Conservation (phyloP, 2,329 filamentous ascomycete species). For the Chaetomium sp. region DNA sequence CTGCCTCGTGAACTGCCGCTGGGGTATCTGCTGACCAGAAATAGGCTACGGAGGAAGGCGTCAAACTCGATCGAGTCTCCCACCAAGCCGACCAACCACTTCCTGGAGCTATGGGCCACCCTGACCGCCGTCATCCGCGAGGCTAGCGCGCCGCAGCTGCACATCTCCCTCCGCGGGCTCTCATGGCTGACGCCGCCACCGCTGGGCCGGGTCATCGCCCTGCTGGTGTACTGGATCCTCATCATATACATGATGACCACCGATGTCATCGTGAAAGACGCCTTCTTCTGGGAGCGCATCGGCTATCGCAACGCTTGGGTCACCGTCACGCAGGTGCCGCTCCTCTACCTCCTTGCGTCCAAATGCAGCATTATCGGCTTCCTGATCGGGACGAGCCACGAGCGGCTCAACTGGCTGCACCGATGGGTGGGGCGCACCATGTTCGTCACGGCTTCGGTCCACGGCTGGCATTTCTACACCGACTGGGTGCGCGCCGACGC, state of each 20-base stretch:
- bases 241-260: slow-evolving; percentile 60
- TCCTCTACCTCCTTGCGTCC: slow-evolving; percentile 63
- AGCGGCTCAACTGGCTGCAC: slow-evolving; percentile 73
- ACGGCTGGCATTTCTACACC: slow-evolving; percentile 69
- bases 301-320: slow-evolving; percentile 71
- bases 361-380: slow-evolving; percentile 62
- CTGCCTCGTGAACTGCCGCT: neutral
- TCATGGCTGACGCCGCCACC: slow-evolving; percentile 62
- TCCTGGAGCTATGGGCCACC: slow-evolving; percentile 60
- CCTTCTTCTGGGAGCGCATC: slow-evolving; percentile 64
- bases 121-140: slow-evolving; percentile 60
- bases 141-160: slow-evolving; percentile 57
- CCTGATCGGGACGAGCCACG: slow-evolving; percentile 65
- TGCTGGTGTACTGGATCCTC: slow-evolving; percentile 61
- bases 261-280: slow-evolving; percentile 53
- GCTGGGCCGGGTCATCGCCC: slow-evolving; percentile 56
- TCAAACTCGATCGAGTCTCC: slow-evolving; percentile 51
- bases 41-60: slow-evolving; percentile 51
- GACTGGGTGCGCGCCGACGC: slow-evolving; percentile 65
- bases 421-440: slow-evolving; percentile 71
- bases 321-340: slow-evolving; percentile 63
- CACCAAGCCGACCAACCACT: slow-evolving; percentile 51
- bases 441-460: slow-evolving; percentile 67
- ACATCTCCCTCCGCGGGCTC: slow-evolving; percentile 49
- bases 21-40: slow-evolving; percentile 1